Evolutionary conservation across 148 eudicot genomes (phyloP).

Genomic region (Dianthus caryophyllus): DNA sequence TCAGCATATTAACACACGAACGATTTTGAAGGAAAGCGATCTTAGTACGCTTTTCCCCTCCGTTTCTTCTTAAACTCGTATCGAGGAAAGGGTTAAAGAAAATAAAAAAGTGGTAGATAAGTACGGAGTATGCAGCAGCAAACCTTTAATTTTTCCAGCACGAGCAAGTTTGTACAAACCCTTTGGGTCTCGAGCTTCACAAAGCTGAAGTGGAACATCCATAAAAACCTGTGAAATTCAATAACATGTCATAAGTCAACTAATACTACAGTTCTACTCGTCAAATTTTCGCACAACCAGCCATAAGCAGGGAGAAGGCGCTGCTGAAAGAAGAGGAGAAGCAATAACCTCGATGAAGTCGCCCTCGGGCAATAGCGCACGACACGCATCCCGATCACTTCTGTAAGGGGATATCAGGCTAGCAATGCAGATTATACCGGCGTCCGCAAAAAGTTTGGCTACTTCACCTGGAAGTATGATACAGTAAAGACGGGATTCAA

Average conservation of each 20-base stretch:
- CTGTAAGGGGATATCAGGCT: conserved; percentile 93
- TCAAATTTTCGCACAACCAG: not conserved
- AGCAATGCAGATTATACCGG: conserved; percentile 94
- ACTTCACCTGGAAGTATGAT: conserved; percentile 63
- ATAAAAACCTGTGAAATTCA: conserved; percentile 65
- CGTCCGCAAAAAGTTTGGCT: conserved; percentile 91
- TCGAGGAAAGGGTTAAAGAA: not conserved
- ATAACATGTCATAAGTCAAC: conserved; percentile 9
- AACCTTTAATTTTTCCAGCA: conserved; percentile 90
- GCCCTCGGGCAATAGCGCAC: conserved; percentile 50
- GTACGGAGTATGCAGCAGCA: no score
- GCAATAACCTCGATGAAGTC: conserved; percentile 61
- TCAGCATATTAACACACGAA: not conserved
- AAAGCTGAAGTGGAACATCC: conserved; percentile 83
- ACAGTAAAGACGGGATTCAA: not conserved
- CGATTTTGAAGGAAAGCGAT: no score
- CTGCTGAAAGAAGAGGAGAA: conserved; percentile 1
- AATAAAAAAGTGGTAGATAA: not conserved
- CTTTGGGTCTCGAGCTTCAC: conserved; percentile 95
- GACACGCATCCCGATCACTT: conserved; percentile 81
- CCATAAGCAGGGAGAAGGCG: conserved; percentile 1
- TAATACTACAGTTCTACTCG: conserved; percentile 2
- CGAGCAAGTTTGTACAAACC: conserved; percentile 94
- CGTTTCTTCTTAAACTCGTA: not conserved
- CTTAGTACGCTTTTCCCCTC: no score